Evolutionary conservation across 1,139 yeast species (phyloP), one percentile per base, ranked within the genome.

Genomic region (Zygoascus sp.): DNA sequence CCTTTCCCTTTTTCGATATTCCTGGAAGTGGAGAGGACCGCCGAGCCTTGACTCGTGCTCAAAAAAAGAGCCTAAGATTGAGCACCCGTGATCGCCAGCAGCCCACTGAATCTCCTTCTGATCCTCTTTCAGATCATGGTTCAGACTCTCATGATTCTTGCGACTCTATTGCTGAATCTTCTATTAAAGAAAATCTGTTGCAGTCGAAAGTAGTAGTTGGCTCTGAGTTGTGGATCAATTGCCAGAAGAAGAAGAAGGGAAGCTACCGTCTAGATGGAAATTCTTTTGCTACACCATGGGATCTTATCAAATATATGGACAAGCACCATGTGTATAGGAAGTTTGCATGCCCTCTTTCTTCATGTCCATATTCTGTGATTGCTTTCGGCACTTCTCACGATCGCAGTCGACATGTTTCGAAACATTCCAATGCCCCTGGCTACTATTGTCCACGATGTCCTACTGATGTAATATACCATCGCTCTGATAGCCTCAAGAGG

Each of bases 401-500:
- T 25, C 27, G 22, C 5, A 10, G 15, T 20, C 25, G 39, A 11
- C 39, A 35, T 21, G 11, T 35, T 13, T 10, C 9, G 8, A 35
- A 21, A 7, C 34, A 30, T 30, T 11, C 2, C 6, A 15, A 15
- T n/a, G 34, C 8, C 5, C 17, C 34, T 4, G 34, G 34, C 3
- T 30, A 30, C 7, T 30, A 30, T 16, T 30, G 34, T 16, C 34
- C 34, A 3, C 11, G 34, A 30, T 30, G 34, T 30, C 34, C 34
- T 11, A 11, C 7, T 3, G 8, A 13, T 4, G n/a, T n/a, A 3
- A 30, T 30, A 3, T 35, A 20, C n/a, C 25, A 11, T 21, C 23
- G 39, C 3, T n/a, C 39, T 9, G 39, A 35, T n/a, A 35, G 39
- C 8, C 16, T 35, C 2, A 35, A 35, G 25, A 25, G 39, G n/a